Evolutionary conservation across 2,329 filamentous ascomycete species (phyloP).

Genomic region (Penicillium digitatum): DNA sequence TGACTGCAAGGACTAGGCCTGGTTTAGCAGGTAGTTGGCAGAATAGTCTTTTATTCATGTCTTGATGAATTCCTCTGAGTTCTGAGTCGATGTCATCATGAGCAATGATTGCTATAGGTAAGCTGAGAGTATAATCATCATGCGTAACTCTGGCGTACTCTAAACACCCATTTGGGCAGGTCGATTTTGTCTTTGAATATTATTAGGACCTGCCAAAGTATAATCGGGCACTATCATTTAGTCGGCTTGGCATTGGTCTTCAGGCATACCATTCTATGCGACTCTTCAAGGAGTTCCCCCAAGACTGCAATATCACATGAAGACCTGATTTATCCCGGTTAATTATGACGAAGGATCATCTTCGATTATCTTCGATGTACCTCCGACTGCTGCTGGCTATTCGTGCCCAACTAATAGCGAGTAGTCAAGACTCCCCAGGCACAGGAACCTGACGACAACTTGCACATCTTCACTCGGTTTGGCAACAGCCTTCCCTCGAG

Average conservation of each 20-base stretch:
- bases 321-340: background rate
- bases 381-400: background rate
- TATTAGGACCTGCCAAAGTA: background rate
- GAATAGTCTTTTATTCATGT: background rate
- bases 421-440: background rate
- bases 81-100: background rate
- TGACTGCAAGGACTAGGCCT: background rate
- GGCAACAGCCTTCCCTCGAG: background rate
- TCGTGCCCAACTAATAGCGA: background rate
- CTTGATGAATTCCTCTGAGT: background rate
- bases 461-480: conserved; percentile 8
- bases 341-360: background rate
- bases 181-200: background rate
- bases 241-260: conserved; percentile 1
- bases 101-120: background rate
- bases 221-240: background rate
- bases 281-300: background rate
- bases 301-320: background rate
- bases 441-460: background rate
- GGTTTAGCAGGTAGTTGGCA: background rate
- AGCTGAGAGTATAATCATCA: background rate
- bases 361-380: background rate
- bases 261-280: background rate
- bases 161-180: background rate
- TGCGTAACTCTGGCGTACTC: no score